phyloP scores from a whole-genome alignment of 2,329 filamentous ascomycete species.

The Monosporascus cannonballus region DNA sequence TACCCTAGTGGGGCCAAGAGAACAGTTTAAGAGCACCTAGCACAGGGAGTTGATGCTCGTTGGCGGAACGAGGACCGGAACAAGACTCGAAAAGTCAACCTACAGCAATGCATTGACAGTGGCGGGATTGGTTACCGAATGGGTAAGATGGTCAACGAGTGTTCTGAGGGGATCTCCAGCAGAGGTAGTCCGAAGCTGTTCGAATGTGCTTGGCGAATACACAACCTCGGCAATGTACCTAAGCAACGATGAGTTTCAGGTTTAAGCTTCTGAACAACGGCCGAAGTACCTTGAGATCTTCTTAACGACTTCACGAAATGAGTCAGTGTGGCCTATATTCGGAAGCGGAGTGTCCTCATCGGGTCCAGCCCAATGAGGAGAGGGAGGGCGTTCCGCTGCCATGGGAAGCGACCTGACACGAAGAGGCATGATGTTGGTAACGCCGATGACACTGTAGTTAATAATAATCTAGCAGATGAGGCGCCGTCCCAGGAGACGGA shows the following conservation, averaged over 20 bases:
- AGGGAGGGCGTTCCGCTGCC: slow-evolving; percentile 28
- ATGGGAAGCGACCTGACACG: slow-evolving; percentile 34
- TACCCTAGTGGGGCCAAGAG: no score
- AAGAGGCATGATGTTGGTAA: slow-evolving; percentile 25
- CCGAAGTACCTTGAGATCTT: slow-evolving; percentile 55
- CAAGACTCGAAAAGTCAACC: slow-evolving; percentile 26
- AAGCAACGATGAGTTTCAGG: slow-evolving; percentile 8
- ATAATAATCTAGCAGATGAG: neutral
- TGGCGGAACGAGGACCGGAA: no score
- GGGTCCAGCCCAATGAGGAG: slow-evolving; percentile 23
- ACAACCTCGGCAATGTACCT: slow-evolving; percentile 61
- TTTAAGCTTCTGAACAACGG: neutral
- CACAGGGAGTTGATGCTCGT: neutral
- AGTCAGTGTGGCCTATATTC: slow-evolving; percentile 50
- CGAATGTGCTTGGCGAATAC: slow-evolving; percentile 61
- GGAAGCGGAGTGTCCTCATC: slow-evolving; percentile 38
- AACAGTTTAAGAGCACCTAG: no score
- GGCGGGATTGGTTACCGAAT: slow-evolving; percentile 59
- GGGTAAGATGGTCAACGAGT: slow-evolving; percentile 59
- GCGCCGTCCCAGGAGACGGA: neutral
- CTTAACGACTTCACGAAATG: slow-evolving; percentile 59
- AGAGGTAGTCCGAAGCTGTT: slow-evolving; percentile 63
- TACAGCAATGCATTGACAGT: slow-evolving; percentile 70
- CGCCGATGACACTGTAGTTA: neutral
- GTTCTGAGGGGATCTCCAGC: slow-evolving; percentile 51